phyloP scores from a whole-genome alignment of 2,329 filamentous ascomycete genomes.

The Escovopsis sp. region DNA sequence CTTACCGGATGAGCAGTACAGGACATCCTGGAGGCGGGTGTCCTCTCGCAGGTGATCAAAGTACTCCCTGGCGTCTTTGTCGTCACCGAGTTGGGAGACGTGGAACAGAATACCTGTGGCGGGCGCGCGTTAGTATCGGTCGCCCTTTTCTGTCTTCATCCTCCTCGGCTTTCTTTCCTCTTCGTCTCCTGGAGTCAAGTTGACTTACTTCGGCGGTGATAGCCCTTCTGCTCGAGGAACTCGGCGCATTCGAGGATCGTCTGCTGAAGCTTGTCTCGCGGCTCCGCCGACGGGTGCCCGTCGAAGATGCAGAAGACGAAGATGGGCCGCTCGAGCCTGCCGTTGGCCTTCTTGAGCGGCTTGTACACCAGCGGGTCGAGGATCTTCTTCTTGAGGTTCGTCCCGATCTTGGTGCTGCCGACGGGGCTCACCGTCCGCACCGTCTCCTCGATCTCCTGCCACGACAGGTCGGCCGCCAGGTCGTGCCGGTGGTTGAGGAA shows the following conservation, averaged over 20 bases:
- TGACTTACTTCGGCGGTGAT: background rate
- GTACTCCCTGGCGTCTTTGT: background rate
- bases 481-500: constrained; percentile 1
- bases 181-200: background rate
- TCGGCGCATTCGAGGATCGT: background rate
- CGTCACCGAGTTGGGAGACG: constrained; percentile 3
- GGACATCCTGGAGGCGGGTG: background rate
- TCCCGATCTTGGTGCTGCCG: constrained; percentile 2
- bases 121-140: background rate
- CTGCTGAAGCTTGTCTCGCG: background rate
- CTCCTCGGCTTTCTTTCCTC: too few relatives aligned
- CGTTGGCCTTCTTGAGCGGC: background rate
- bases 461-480: background rate
- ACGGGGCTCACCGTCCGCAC: background rate
- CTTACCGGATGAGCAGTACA: constrained; percentile 5
- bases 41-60: background rate
- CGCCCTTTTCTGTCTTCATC: background rate
- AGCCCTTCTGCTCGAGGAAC: background rate
- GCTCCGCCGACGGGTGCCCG: constrained; percentile 1
- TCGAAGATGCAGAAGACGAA: constrained; percentile 4
- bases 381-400: constrained; percentile 1
- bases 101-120: constrained; percentile 2
- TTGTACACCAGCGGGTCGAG: constrained; percentile 3
- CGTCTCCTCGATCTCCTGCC: background rate
- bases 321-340: background rate